Evolutionary conservation across 352 stramenopile genomes (phyloP), one percentile per base, ranked within the genome.

Genomic region (Phytophthora citricola): DNA sequence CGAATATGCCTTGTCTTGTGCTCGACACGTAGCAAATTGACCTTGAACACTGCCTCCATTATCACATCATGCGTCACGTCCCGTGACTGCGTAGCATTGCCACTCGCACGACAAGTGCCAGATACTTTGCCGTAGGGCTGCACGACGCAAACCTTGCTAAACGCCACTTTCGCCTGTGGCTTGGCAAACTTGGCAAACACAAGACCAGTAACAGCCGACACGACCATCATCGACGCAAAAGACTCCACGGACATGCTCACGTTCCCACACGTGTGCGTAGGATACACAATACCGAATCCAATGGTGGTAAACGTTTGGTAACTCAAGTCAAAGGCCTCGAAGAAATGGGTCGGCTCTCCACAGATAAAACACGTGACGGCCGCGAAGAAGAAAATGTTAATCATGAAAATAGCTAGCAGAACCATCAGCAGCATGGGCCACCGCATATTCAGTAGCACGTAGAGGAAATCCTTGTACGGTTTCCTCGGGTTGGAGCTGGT

Each of bases 231-330:
- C 5, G 87, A 93, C 38, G 78, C 69, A 56, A 93, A 95, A 12
- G 83, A 91, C 66, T 93, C 85, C 47, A 92, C 46, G 8, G 89
- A 78, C 61, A 91, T 93, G 12, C 78, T 75, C 15, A 91, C 31
- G 44, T 95, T 95, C 24, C 75, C 77, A 66, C 87, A 95, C 15
- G 76, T 86, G 31, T 69, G 63, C 17, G 69, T 75, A 5, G 87
- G 84, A 71, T 89, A 93, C 27, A 93, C 79, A 20, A 93, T 66
- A 20, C 87, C 87, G 59, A 93, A 95, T 39, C 87, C 87, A 62
- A 95, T 93, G 5, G 87, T 95, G 12, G 83, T 93, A 58, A 93
- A 95, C 2, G 87, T 93, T 67, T 95, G 87, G 62, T 95, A 95
- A 47, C 81, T 93, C 36, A 93, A 45, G 53, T 91, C 78, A 47